Evolutionary conservation across 495 filamentous ascomycete genomes (phyloP).

Genomic region (Annulohypoxylon moriforme): DNA sequence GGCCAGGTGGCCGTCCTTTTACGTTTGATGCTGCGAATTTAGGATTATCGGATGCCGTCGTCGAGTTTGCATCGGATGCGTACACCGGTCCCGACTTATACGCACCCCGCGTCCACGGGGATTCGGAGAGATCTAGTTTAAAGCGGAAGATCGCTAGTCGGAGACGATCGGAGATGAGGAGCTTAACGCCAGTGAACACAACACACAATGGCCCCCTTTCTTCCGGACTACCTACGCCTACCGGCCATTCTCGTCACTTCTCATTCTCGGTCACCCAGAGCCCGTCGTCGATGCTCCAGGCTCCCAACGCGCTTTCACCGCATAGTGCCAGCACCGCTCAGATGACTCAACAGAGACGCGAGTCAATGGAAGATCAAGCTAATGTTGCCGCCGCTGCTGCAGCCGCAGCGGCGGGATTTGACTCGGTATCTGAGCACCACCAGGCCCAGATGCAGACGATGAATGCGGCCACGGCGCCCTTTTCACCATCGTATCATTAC

Average conservation of each 20-base stretch:
- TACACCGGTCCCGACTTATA: conserved; percentile 60
- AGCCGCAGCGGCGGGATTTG: conserved; percentile 40
- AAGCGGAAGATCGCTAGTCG: conserved; percentile 57
- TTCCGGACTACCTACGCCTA: conserved; percentile 47
- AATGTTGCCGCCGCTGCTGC: conserved; percentile 21
- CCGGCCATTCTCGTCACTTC: conserved; percentile 44
- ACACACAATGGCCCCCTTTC: conserved; percentile 27
- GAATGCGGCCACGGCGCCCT: conserved; percentile 47
- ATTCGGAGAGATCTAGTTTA: conserved; percentile 49
- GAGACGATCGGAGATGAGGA: conserved; percentile 51
- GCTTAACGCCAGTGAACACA: conserved; percentile 38
- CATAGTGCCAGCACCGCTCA: conserved; percentile 15
- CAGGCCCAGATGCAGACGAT: conserved; percentile 45
- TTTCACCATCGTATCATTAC: conserved; percentile 57
- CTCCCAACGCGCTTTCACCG: conserved; percentile 38
- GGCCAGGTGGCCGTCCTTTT: conserved; percentile 54
- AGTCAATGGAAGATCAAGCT: conserved; percentile 36
- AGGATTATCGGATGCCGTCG: conserved; percentile 63
- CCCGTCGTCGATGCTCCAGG: conserved; percentile 50
- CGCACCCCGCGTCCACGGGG: conserved; percentile 47
- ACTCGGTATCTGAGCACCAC: conserved; percentile 35
- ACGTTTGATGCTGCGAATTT: conserved; percentile 64
- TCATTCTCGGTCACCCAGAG: conserved; percentile 50
- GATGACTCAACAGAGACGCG: conserved; percentile 35
- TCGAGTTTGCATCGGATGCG: conserved; percentile 60